A percentile compares a stretch with the other conserved stretches of the same genome.
Evolutionary conservation across 208 protist species (phyloP).

Genomic region (Novymonas esmeraldas): DNA sequence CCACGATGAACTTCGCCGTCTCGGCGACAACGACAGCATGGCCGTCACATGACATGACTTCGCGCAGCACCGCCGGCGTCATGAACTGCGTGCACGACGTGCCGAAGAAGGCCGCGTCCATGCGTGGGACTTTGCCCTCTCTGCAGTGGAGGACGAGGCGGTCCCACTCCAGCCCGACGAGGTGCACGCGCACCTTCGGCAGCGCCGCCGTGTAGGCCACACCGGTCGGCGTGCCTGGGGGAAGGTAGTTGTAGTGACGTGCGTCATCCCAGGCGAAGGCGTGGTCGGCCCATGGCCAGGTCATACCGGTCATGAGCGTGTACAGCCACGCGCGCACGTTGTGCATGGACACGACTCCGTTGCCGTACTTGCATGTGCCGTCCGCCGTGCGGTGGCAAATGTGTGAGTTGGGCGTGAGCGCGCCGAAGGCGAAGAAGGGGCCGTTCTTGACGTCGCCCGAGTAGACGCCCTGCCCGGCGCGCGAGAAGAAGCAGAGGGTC

Average conservation of each 20-base stretch:
- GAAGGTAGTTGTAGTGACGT: conserved; percentile 84
- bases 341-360: conserved; percentile 89
- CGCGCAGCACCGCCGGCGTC: conserved; percentile 45
- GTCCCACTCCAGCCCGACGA: conserved; percentile 78
- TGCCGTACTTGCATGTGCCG: conserved; percentile 89
- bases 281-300: conserved; percentile 90
- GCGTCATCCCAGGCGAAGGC: conserved; percentile 89
- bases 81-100: conserved; percentile 80
- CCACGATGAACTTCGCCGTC: conserved; percentile 92
- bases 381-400: conserved; percentile 77
- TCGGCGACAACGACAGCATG: conserved; percentile 78
- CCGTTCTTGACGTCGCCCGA: conserved; percentile 87
- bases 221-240: conserved; percentile 62
- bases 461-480: conserved; percentile 68
- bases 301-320: conserved; percentile 72
- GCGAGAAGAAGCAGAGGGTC: conserved; percentile 84
- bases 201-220: conserved; percentile 54
- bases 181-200: conserved; percentile 71
- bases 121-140: conserved; percentile 34
- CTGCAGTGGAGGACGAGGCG: conserved; percentile 60
- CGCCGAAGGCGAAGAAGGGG: conserved; percentile 84
- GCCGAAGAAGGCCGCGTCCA: conserved; percentile 84
- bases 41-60: conserved; percentile 36
- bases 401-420: conserved; percentile 68
- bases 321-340: conserved; percentile 91